These are phyloP conservation scores for Strobilomyces echinocephalus DNA, from an alignment of 768 basidiomycete genomes.

Conservation along the genomic window DNA sequence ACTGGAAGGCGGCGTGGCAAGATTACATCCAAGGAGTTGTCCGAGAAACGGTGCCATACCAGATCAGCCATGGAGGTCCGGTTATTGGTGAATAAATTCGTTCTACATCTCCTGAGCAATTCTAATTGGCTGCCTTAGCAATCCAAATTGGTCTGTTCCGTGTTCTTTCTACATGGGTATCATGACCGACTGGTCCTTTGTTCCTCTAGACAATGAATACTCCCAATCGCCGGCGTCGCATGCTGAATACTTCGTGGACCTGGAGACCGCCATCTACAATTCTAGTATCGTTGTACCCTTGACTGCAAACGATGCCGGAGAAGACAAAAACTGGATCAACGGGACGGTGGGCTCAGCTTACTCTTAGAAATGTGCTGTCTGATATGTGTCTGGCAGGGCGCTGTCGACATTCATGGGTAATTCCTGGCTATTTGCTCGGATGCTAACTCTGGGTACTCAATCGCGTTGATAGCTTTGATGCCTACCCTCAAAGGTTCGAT, in stretches of 20 bases:
- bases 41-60: conserved; percentile 53
- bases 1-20: conserved; percentile 67
- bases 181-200: neutral
- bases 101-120: neutral
- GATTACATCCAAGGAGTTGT: conserved; percentile 68
- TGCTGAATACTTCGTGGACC: conserved; percentile 58
- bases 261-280: conserved; percentile 50
- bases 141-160: conserved; percentile 48
- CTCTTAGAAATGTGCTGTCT: neutral
- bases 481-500: conserved; percentile 77
- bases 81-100: conserved; percentile 52
- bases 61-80: conserved; percentile 69
- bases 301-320: conserved; percentile 68
- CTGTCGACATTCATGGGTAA: conserved; percentile 68
- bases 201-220: conserved; percentile 66
- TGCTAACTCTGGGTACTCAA: neutral
- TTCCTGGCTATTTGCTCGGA: neutral
- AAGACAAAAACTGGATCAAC: conserved; percentile 58
- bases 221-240: conserved; percentile 42
- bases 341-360: conserved; percentile 48
- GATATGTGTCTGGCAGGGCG: conserved; percentile 40
- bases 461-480: conserved; percentile 45
- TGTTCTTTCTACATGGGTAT: neutral
- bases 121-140: conserved; percentile 31
- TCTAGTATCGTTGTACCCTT: conserved; percentile 63